These are phyloP conservation scores for Linum trigynum DNA, from an alignment of 345 rosid genomes.

Conservation along the genomic window DNA sequence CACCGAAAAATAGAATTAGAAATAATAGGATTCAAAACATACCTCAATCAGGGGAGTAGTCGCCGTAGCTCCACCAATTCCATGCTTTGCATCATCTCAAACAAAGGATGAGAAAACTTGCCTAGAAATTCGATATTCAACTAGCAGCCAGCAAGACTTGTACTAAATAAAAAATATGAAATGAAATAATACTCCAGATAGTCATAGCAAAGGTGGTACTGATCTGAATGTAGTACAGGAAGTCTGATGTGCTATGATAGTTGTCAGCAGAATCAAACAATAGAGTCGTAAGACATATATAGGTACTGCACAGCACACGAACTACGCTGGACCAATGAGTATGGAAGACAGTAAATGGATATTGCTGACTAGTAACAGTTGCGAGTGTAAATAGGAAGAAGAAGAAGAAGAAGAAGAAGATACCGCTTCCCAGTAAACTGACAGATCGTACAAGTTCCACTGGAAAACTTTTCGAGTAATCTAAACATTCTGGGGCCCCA, in stretches of 20 bases:
- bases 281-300: background rate
- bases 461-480: too few species aligned
- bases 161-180: background rate
- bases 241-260: constrained; percentile 6
- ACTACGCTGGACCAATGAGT: too few species aligned
- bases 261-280: background rate
- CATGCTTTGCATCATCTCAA: background rate
- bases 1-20: too few species aligned
- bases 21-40: too few species aligned
- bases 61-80: background rate
- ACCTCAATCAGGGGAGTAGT: constrained; percentile 2
- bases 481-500: too few species aligned
- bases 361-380: too few species aligned
- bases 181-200: constrained; percentile 8
- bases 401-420: too few species aligned
- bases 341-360: too few species aligned
- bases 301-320: too few species aligned
- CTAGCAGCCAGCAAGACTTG: background rate
- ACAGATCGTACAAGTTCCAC: too few species aligned
- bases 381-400: too few species aligned
- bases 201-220: background rate
- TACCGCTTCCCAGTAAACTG: too few species aligned
- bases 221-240: constrained; percentile 6
- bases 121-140: background rate
- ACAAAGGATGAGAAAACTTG: background rate